Conservation (phyloP, 2,329 filamentous ascomycete genomes). For the Aspergillus tamarii region DNA sequence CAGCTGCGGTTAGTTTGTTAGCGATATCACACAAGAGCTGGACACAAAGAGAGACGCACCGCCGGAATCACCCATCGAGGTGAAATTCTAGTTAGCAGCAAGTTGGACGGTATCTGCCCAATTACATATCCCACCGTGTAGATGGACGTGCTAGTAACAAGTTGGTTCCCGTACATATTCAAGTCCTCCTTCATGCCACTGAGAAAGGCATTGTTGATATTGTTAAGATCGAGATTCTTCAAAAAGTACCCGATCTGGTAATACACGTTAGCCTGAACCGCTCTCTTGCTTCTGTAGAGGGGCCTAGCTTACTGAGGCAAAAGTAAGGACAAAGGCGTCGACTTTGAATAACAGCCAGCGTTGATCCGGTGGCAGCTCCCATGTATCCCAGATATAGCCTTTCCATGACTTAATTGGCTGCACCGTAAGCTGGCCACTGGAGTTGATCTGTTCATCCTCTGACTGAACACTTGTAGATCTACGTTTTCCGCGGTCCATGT, state of each 20-base stretch:
- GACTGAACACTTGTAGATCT: background rate
- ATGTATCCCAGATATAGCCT: slow-evolving; percentile 28
- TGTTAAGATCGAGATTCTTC: slow-evolving; percentile 44
- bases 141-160: slow-evolving; percentile 43
- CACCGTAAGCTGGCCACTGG: background rate
- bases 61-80: slow-evolving; percentile 48
- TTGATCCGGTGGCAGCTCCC: slow-evolving; percentile 25
- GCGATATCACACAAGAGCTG: background rate
- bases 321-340: slow-evolving; percentile 32
- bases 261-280: background rate
- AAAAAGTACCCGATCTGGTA: slow-evolving; percentile 31
- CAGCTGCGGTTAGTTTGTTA: slow-evolving; percentile 15
- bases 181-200: slow-evolving; percentile 43
- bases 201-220: slow-evolving; percentile 48
- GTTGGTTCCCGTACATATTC: slow-evolving; percentile 39
- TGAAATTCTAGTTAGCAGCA: slow-evolving; percentile 50
- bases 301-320: slow-evolving; percentile 20
- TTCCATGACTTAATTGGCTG: slow-evolving; percentile 22
- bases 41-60: slow-evolving; percentile 8
- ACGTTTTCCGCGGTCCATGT: background rate
- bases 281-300: background rate
- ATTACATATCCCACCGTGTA: slow-evolving; percentile 54
- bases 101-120: slow-evolving; percentile 48
- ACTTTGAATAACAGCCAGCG: slow-evolving; percentile 35
- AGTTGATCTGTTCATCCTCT: background rate